Evolutionary conservation across 805 yeast genomes (phyloP).

Genomic region (Pichia manshurica): DNA sequence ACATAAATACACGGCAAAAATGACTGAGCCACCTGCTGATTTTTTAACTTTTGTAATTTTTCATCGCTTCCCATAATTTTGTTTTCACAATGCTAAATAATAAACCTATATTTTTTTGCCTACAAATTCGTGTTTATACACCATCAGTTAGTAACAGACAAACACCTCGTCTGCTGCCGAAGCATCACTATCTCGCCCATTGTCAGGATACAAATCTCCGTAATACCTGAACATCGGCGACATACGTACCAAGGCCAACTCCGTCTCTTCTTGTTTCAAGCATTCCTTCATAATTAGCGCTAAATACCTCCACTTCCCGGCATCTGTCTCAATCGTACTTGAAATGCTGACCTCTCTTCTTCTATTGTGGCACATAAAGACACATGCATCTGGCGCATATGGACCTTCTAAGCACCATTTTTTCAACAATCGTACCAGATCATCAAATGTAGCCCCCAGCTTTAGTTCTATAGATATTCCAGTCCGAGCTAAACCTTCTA

Average conservation of each 20-base stretch:
- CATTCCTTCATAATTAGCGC: conserved; percentile 5
- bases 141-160: background rate
- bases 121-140: background rate
- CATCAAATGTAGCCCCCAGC: background rate
- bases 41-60: background rate
- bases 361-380: background rate
- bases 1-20: background rate
- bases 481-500: background rate
- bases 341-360: background rate
- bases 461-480: background rate
- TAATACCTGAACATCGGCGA: conserved; percentile 17
- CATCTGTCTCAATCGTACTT: background rate
- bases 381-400: background rate
- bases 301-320: background rate
- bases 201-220: conserved; percentile 15
- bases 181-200: conserved; percentile 11
- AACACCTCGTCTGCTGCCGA: background rate
- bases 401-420: conserved; percentile 17
- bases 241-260: conserved; percentile 2
- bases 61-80: too few relatives aligned
- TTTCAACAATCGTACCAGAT: conserved; percentile 7
- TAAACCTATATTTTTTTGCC: background rate
- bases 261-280: background rate
- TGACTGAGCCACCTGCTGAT: background rate
- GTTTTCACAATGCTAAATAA: too few relatives aligned